Evolutionary conservation across 2,329 filamentous ascomycete species (phyloP), one percentile per base, ranked within the genome.

Genomic region (Exophiala spinifera): DNA sequence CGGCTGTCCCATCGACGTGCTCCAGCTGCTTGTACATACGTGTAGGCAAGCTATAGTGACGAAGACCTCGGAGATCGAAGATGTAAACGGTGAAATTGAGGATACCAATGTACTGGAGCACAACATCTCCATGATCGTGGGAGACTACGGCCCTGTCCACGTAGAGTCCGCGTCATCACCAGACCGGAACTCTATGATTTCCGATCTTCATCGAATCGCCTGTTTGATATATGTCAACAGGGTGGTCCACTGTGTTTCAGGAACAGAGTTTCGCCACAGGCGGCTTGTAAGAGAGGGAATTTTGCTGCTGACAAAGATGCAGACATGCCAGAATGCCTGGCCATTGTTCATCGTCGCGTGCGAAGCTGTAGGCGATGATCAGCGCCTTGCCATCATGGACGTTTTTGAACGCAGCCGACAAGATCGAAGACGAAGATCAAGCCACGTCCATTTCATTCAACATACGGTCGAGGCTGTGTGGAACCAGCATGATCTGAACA

Each of bases 331-430:
- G 55, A 55, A 52, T 19, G 55, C 55, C 40, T 60, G 57, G 55
- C 57, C 55, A 44, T 50, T 57, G 44, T 58, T 60, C 48, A 60
- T 60, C 28, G 53, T 60, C 49, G 57, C 51, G n/a, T 60, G 55
- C 28, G 57, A 60, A 53, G 57, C 51, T 25, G 44, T 52, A 28
- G 44, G 17, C 53, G 53, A 59, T 48, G 50, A 54, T 36, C 51
- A 57, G 43, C 55, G 51, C 34, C 55, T 57, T 28, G 51, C 51
- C 33, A 51, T 57, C 37, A 42, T 57, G 34, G 47, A 55, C 23
- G 51, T 57, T 17, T 57, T 57, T 48, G 51, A 57, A 40, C 51
- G 49, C 39, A 57, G 51, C 48, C 55, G 43, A 33, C 51, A 49
- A 45, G 46, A 54, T 48, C 55, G 47, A 51, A 57, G 55, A 55